phyloP scores from a whole-genome alignment of 1,284 basidiomycete species.

The Melampsora americana region DNA sequence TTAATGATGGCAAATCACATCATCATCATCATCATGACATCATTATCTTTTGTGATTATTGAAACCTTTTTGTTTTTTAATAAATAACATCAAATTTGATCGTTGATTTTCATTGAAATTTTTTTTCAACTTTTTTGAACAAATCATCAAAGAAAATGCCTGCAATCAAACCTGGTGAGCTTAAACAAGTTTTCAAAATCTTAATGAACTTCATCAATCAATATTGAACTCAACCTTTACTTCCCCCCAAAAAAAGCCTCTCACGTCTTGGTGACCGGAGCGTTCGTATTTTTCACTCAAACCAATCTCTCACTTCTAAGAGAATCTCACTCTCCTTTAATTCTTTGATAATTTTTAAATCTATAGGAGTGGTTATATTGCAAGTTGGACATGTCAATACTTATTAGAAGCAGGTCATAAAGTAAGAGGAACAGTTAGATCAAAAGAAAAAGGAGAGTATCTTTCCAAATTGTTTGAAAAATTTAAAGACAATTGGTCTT shows the following conservation, averaged over 20 bases:
- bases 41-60: too few relatives aligned
- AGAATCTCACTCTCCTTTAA: not conserved
- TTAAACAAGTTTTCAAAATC: too few relatives aligned
- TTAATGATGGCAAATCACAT: too few relatives aligned
- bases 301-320: not conserved
- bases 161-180: too few relatives aligned
- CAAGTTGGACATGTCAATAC: conserved; percentile 51
- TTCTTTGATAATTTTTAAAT: not conserved
- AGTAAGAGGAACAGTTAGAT: conserved; percentile 57
- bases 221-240: too few relatives aligned
- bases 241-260: too few relatives aligned
- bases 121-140: too few relatives aligned
- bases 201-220: too few relatives aligned
- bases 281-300: not conserved
- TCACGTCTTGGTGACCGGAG: too few relatives aligned
- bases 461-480: conserved; percentile 52
- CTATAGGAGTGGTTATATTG: conserved; percentile 49
- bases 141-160: too few relatives aligned
- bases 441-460: conserved; percentile 55
- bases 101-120: not conserved
- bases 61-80: too few relatives aligned
- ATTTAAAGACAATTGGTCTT: conserved; percentile 48
- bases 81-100: not conserved
- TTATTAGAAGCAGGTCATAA: conserved; percentile 52
- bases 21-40: too few relatives aligned